Evolutionary conservation across 2,329 filamentous ascomycete genomes (phyloP).

Genomic region (Remersonia thermophila): DNA sequence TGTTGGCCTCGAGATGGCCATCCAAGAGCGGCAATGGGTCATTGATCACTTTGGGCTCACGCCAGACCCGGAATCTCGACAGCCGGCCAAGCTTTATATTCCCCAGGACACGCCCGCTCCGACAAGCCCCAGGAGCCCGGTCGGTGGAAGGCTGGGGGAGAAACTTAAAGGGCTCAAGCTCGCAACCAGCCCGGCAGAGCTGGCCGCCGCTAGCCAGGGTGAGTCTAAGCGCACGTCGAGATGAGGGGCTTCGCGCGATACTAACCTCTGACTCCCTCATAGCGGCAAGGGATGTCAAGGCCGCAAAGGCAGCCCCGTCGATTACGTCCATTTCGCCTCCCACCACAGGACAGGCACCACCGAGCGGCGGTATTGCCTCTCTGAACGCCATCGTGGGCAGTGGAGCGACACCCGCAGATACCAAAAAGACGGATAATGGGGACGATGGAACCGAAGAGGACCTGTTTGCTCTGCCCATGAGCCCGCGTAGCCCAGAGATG

Average conservation of each 20-base stretch:
- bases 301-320: conserved; percentile 7
- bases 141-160: conserved; percentile 59
- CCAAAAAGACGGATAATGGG: conserved; percentile 18
- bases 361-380: conserved; percentile 21
- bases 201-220: conserved; percentile 43
- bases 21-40: conserved; percentile 78
- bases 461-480: conserved; percentile 77
- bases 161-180: conserved; percentile 70
- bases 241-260: too few relatives aligned
- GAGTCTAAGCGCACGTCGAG: conserved; percentile 17
- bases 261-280: not conserved
- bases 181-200: conserved; percentile 57
- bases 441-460: conserved; percentile 57
- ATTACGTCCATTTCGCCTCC: conserved; percentile 41
- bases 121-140: conserved; percentile 41
- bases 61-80: conserved; percentile 18
- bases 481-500: conserved; percentile 76
- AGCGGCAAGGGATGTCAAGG: conserved; percentile 10
- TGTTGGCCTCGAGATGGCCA: conserved; percentile 70
- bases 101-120: conserved; percentile 18
- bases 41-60: conserved; percentile 63
- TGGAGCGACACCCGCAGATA: conserved; percentile 20
- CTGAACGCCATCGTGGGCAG: conserved; percentile 30
- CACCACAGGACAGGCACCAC: conserved; percentile 43
- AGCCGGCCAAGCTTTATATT: conserved; percentile 15